A percentile compares a stretch with the other conserved stretches of the same genome.
These are phyloP conservation scores for Colletotrichum abscissum DNA, from an alignment of 2,329 filamentous ascomycete genomes.

Conservation along the genomic window DNA sequence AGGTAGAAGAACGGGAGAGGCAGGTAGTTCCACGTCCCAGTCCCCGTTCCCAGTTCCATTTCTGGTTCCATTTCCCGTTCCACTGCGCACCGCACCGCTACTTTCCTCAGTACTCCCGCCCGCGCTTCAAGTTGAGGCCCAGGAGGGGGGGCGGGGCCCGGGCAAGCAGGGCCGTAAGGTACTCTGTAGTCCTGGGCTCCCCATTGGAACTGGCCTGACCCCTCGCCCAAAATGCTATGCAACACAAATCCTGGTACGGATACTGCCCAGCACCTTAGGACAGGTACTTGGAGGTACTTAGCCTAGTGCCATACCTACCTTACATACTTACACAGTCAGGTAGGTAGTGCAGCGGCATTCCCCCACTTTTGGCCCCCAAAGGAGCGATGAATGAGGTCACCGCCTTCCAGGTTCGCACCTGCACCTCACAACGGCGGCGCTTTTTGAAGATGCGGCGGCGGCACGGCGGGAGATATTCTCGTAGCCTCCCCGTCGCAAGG, in stretches of 20 bases:
- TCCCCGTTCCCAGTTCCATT: background rate
- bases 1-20: background rate
- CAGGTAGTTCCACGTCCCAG: no score
- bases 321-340: no score
- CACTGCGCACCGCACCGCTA: constrained; percentile 20
- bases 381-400: constrained; percentile 30
- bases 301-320: background rate
- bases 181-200: no score
- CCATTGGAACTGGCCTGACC: background rate
- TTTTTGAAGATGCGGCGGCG: constrained; percentile 6
- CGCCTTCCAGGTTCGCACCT: constrained; percentile 14
- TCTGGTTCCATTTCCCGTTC: background rate
- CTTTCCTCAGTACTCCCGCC: constrained; percentile 1
- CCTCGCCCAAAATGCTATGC: constrained; percentile 12
- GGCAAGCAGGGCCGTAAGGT: background rate
- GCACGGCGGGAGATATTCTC: constrained; percentile 9
- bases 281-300: background rate
- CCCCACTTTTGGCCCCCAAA: constrained; percentile 26
- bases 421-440: constrained; percentile 1
- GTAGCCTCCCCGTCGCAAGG: constrained; percentile 5
- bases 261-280: background rate
- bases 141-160: background rate
- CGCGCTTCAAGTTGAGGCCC: constrained; percentile 20
- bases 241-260: background rate
- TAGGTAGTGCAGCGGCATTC: constrained; percentile 24